Conservation (phyloP, 2,329 filamentous ascomycete genomes). For the Penicillium sp. region DNA sequence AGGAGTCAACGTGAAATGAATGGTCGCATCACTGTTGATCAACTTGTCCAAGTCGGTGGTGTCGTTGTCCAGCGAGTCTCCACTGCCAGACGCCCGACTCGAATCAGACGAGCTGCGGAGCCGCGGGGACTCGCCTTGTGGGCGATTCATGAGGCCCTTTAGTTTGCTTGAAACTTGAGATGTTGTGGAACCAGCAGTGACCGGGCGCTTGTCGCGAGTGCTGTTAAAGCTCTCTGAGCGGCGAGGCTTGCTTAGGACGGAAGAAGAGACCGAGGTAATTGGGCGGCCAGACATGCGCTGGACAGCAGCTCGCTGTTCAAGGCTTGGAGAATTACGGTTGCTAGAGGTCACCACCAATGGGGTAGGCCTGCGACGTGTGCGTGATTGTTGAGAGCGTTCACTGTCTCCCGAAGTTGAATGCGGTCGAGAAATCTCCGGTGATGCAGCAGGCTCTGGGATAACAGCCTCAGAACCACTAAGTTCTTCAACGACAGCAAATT, state of each 20-base stretch:
- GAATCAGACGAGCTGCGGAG: slow-evolving; percentile 40
- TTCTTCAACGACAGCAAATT: not conserved
- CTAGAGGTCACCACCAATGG: slow-evolving; percentile 24
- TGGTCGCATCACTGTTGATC: slow-evolving; percentile 77
- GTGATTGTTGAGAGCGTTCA: slow-evolving; percentile 28
- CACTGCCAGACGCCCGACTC: slow-evolving; percentile 30
- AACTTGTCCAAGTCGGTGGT: slow-evolving; percentile 73
- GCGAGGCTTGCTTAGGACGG: slow-evolving; percentile 29
- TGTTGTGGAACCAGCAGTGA: slow-evolving; percentile 41
- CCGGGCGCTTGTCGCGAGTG: slow-evolving; percentile 37
- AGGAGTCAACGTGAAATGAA: slow-evolving; percentile 79
- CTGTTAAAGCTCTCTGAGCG: slow-evolving; percentile 43
- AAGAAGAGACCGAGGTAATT: slow-evolving; percentile 28
- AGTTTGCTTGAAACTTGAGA: slow-evolving; percentile 44
- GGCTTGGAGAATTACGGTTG: slow-evolving; percentile 23
- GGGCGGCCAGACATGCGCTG: slow-evolving; percentile 40
- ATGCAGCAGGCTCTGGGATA: not conserved
- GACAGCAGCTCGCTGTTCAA: slow-evolving; percentile 41
- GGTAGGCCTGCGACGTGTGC: slow-evolving; percentile 27
- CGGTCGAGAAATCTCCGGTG: slow-evolving; percentile 19
- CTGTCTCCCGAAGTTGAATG: slow-evolving; percentile 33
- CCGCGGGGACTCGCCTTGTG: slow-evolving; percentile 29
- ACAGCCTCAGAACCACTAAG: not conserved
- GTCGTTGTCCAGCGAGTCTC: slow-evolving; percentile 47
- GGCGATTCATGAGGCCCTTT: slow-evolving; percentile 42